Evolutionary conservation across 139 green algal species (phyloP), one percentile per base, ranked within the genome.

Genomic region (Picochlorum sp.): DNA sequence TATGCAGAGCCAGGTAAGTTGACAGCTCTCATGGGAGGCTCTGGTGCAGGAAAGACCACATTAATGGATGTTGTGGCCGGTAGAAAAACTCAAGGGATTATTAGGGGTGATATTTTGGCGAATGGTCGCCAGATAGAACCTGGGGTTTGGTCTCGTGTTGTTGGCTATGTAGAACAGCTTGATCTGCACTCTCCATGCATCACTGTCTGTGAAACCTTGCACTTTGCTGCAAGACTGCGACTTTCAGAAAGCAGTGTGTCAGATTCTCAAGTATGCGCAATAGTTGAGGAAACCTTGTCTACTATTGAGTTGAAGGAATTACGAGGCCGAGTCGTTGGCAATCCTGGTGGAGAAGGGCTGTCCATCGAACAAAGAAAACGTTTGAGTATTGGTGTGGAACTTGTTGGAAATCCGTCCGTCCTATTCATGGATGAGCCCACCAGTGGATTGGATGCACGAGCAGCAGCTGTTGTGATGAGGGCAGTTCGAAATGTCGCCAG

Each of bases 331-430:
- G 59, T 81, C 32, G 75, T 87, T 61, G 78, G 81, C 2, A 70
- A 78, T 16, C 63, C 76, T 9, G 69, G 70, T 47, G 56, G 62
- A 30, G 21, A 41, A 45, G 87, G 87, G 0, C 74, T 94, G 49
- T 77, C 55, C n/a, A 67, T 83, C 15, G 89, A 97, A 85, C 85
- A 91, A 72, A 75, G 90, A 62, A 97, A 97, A 81, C 76, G 87
- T 4, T 77, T 97, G 24, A 95, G 82, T 62, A 97, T 97, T 58
- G 90, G 78, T 0, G 85, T 96, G 28, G 90, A 97, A 81, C 77
- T 96, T 30, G 90, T 96, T 13, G 80, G 83, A 45, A 88, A 60
- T 58, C 68, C 72, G 4, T 63, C 52, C 16, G 49, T 60, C 5
- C 8, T 69, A 5, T 66, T 68, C 44, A 54, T 59, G 66, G 63